Conservation (phyloP, 2,329 filamentous ascomycete species). For the Beauveria rudraprayagi region DNA sequence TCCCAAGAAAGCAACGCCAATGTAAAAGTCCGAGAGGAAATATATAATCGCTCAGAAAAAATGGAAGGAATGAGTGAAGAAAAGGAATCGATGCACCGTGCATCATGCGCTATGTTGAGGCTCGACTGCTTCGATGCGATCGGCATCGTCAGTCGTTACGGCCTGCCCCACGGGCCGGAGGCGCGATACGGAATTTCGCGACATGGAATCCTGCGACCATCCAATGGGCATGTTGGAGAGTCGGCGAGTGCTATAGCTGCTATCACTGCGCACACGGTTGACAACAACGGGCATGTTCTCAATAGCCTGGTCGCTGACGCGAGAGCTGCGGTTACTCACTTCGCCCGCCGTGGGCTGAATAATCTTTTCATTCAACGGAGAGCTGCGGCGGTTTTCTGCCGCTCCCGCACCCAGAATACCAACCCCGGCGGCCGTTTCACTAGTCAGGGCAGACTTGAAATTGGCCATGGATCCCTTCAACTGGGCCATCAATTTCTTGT, state of each 20-base stretch:
- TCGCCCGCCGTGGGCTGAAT: conserved; percentile 7
- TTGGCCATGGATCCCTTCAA: conserved; percentile 17
- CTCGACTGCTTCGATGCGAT: neutral
- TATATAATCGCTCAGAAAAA: neutral
- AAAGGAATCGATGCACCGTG: neutral
- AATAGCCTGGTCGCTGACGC: conserved; percentile 13
- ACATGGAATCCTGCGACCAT: conserved; percentile 27
- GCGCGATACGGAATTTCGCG: conserved; percentile 20
- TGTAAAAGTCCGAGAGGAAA: neutral
- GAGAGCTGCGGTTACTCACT: conserved; percentile 17
- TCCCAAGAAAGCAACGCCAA: neutral
- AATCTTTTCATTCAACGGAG: conserved; percentile 17
- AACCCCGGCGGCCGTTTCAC: neutral
- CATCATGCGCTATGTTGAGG: neutral
- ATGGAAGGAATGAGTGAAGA: neutral
- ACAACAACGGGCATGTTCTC: conserved; percentile 14
- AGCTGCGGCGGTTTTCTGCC: conserved; percentile 17
- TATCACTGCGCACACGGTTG: conserved; percentile 17
- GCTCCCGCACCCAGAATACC: conserved; percentile 16
- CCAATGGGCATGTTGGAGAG: conserved; percentile 30
- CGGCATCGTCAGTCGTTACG: neutral
- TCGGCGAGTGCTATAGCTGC: conserved; percentile 17
- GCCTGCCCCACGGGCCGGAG: neutral
- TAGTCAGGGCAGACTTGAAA: conserved; percentile 13
- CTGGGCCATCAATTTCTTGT: conserved; percentile 25